These are phyloP conservation scores for Penicillium riverlandense DNA, from an alignment of 495 filamentous ascomycete species.

Conservation along the genomic window DNA sequence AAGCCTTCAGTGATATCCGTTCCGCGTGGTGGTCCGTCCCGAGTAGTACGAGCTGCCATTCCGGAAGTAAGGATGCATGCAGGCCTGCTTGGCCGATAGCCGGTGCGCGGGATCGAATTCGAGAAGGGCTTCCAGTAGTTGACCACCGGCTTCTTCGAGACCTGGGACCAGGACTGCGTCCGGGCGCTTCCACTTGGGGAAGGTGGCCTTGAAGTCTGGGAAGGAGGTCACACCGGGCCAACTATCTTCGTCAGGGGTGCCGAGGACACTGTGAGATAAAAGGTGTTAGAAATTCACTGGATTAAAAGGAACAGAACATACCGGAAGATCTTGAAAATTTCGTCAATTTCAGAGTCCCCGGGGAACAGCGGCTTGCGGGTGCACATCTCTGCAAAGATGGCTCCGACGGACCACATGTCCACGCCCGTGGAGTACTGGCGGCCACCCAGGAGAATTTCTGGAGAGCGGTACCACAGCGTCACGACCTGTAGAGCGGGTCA, in stretches of 20 bases:
- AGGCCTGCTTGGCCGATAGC: conserved; percentile 93
- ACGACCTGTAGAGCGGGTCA: conserved; percentile 56
- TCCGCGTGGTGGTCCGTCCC: conserved; percentile 34
- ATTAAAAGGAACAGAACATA: conserved; percentile 27
- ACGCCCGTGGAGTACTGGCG: conserved; percentile 97
- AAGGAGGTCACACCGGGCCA: conserved; percentile 98
- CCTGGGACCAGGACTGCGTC: conserved; percentile 49
- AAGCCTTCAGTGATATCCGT: conserved; percentile 31
- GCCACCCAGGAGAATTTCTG: conserved; percentile 93
- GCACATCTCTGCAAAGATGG: conserved; percentile 99
- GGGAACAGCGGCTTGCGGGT: conserved; percentile 96
- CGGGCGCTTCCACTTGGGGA: conserved; percentile 91
- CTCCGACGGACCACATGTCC: conserved; percentile 98
- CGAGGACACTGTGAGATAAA: conserved; percentile 57
- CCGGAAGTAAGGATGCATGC: conserved; percentile 87
- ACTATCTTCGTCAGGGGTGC: conserved; percentile 77
- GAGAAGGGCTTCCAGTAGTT: conserved; percentile 85
- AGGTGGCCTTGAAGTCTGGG: conserved; percentile 94
- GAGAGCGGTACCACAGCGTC: conserved; percentile 96
- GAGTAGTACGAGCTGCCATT: conserved; percentile 52
- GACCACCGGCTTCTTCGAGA: conserved; percentile 69
- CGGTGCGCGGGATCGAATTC: conserved; percentile 92
- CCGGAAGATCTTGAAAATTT: conserved; percentile 99
- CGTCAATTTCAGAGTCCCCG: conserved; percentile 97
- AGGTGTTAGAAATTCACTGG: neutral